Conservation (phyloP, 352 stramenopile genomes). For the Pythium biforme region DNA sequence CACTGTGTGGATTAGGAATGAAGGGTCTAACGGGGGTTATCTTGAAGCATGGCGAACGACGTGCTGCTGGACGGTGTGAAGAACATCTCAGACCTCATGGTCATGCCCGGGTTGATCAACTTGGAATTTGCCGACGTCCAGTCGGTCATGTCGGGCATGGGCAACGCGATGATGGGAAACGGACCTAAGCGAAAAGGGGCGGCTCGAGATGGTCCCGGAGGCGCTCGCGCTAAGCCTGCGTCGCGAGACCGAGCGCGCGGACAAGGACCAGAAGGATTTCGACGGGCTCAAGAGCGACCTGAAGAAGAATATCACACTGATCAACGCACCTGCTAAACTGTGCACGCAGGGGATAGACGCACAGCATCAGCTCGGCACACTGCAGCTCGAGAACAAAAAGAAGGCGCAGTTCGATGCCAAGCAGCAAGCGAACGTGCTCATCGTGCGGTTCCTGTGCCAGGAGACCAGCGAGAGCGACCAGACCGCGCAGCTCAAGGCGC, state of each 20-base stretch:
- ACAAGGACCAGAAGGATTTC: constrained; percentile 72
- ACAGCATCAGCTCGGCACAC: constrained; percentile 55
- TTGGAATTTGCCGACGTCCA: constrained; percentile 87
- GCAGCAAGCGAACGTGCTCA: constrained; percentile 90
- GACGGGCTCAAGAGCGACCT: constrained; percentile 83
- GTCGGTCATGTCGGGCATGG: constrained; percentile 88
- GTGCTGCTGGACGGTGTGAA: constrained; percentile 85
- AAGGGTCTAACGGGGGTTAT: too few species aligned
- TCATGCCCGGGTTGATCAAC: constrained; percentile 88
- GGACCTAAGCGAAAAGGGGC: constrained; percentile 76
- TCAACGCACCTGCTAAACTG: constrained; percentile 81
- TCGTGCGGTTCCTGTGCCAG: constrained; percentile 85
- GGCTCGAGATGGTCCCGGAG: constrained; percentile 63
- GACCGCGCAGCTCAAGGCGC: constrained; percentile 55
- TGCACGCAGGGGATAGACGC: constrained; percentile 75
- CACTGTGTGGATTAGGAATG: too few species aligned
- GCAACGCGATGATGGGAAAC: constrained; percentile 90
- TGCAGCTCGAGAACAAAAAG: constrained; percentile 70
- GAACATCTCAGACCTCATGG: constrained; percentile 89
- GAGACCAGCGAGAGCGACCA: constrained; percentile 82
- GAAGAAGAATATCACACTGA: constrained; percentile 84
- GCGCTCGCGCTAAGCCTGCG: constrained; percentile 45
- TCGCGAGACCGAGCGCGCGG: constrained; percentile 66
- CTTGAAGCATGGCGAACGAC: constrained; percentile 70
- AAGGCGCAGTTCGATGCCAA: constrained; percentile 77